Percentiles rank a stretch among this genome's conserved stretches.
Evolutionary conservation across 139 green algal genomes (phyloP).

Genomic region (Astrephomene gubernaculifera): DNA sequence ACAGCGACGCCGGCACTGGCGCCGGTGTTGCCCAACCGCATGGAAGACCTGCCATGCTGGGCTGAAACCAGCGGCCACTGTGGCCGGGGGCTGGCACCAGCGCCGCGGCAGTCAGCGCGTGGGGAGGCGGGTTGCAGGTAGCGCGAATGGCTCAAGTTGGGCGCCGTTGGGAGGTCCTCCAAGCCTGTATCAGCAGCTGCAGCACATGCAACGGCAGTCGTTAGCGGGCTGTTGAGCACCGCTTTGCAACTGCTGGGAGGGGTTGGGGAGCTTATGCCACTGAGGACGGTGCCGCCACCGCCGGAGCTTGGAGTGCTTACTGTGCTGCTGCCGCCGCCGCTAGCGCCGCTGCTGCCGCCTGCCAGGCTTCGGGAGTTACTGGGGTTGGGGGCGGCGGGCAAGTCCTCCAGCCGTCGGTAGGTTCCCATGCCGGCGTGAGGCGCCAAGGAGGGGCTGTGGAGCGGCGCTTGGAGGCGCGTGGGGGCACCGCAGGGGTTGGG

Average conservation of each 20-base stretch:
- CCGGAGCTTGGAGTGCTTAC: no score
- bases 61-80: no score
- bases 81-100: no score
- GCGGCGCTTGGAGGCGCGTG: not conserved
- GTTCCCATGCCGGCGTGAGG: not conserved
- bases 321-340: not conserved
- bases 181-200: no score
- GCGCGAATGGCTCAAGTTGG: not conserved
- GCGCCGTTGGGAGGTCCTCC: not conserved
- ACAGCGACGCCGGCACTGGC: not conserved
- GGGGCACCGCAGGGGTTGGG: not conserved
- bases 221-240: no score
- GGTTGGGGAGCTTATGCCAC: no score
- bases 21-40: not conserved
- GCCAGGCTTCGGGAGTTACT: slow-evolving; percentile 17
- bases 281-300: no score
- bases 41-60: not conserved
- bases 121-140: slow-evolving; percentile 4
- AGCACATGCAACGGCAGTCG: no score
- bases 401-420: slow-evolving; percentile 13
- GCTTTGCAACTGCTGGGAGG: no score
- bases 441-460: not conserved
- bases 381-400: slow-evolving; percentile 14
- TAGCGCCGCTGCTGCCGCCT: not conserved
- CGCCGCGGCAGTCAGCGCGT: no score